Percentiles rank a stretch among this genome's conserved stretches.
phyloP scores from a whole-genome alignment of 352 stramenopile genomes.

The Pythium aristosporum region DNA sequence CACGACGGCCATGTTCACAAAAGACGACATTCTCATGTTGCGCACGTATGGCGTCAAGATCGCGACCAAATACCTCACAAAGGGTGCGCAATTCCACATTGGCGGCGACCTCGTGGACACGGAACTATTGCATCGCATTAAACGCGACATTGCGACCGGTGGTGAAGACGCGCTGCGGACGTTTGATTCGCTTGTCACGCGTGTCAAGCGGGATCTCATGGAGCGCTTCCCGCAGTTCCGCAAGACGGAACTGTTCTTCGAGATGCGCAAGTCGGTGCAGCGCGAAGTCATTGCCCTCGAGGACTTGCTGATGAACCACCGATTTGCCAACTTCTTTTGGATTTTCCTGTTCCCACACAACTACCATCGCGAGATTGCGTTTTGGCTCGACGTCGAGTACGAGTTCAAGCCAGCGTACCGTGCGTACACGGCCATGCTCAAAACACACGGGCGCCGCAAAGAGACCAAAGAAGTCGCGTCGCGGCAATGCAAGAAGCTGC shows the following conservation, averaged over 20 bases:
- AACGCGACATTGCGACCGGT: constrained; percentile 71
- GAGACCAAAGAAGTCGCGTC: constrained; percentile 63
- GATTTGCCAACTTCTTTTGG: constrained; percentile 88
- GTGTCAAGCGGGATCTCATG: constrained; percentile 83
- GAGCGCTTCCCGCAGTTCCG: constrained; percentile 76
- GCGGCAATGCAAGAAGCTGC: constrained; percentile 61
- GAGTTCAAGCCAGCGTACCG: constrained; percentile 85
- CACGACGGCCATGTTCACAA: constrained; percentile 54
- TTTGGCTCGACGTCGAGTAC: constrained; percentile 87
- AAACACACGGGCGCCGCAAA: constrained; percentile 41
- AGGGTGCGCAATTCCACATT: constrained; percentile 82
- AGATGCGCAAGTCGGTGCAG: constrained; percentile 80
- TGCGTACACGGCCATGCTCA: constrained; percentile 62
- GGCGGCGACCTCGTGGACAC: constrained; percentile 52
- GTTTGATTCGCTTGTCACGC: constrained; percentile 73
- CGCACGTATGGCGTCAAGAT: constrained; percentile 88
- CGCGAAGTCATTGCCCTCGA: constrained; percentile 81
- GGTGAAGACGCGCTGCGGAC: constrained; percentile 80
- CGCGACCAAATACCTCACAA: constrained; percentile 80
- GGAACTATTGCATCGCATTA: constrained; percentile 67
- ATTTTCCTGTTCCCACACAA: constrained; percentile 89
- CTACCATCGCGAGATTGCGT: constrained; percentile 82
- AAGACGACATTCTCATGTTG: constrained; percentile 82
- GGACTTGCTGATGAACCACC: constrained; percentile 87
- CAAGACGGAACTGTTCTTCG: constrained; percentile 73